Evolutionary conservation across 192 early-diverging fungal species (phyloP), one percentile per base, ranked within the genome.

Genomic region (Mycoemilia scoparia): DNA sequence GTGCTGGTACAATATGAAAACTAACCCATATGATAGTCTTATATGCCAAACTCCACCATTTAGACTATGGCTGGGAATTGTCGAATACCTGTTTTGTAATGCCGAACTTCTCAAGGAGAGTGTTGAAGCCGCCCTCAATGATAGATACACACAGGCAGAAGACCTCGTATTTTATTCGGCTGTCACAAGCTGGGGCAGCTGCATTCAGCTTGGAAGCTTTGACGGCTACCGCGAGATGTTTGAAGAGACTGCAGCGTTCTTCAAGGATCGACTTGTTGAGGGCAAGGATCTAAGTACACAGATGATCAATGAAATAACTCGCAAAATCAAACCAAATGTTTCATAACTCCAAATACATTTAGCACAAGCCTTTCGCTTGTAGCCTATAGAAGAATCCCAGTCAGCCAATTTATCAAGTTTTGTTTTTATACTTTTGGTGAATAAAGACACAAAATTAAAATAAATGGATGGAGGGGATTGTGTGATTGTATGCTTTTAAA

Each of bases 1-100:
- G 41, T 91, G 87, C 44, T 97, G 92, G 92, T 67, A 83, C 54
- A 58, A 54, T 4, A 68, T 89, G 45, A 44, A 55, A 12, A 74
- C 86, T 51, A 82, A 85, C 35, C 87, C 91, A 10, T 96, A 93
- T 49, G 82, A 86, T 26, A 84, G 86, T 44, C 67, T 96, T 46
- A 82, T 96, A 5, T 93, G 89, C 41, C 86, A 93, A 58, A 96
- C 91, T 1, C 91, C 91, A 7, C 68, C 87, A 10, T 96, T 96
- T 53, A 65, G 86, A 10, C 70, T 93, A 48, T 83, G 87, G 76
- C 69, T 87, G 58, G 93, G 93, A 21, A 87, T 92, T 27, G 77
- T 84, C 7, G 90, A 97, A 49, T 92, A 91, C 34, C 46, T 91
- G 19, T 97, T 92, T 41, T 70, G 80, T 36, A 78, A 73, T 43